A percentile compares a stretch with the other conserved stretches of the same genome.
Conservation (phyloP, 1,284 basidiomycete species). For the Cutaneotrichosporon arboriforme region DNA sequence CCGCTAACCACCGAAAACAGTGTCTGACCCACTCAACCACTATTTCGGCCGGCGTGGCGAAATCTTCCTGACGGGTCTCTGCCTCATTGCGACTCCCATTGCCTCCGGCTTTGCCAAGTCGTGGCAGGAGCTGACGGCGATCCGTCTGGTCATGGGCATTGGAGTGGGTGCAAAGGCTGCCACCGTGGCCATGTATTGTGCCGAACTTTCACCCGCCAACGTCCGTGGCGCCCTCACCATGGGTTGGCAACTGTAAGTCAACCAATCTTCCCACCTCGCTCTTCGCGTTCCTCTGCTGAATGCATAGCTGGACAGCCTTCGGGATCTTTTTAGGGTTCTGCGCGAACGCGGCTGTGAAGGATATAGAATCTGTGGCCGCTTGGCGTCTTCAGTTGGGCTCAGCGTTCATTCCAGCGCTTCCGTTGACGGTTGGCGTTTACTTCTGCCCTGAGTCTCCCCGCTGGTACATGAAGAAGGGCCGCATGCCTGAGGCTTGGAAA, state of each 20-base stretch:
- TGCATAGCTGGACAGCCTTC: constrained; percentile 6
- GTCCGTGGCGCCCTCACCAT: constrained; percentile 53
- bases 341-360: constrained; percentile 9
- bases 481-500: constrained; percentile 59
- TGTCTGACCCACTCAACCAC: constrained; percentile 66
- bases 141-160: constrained; percentile 46
- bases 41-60: constrained; percentile 66
- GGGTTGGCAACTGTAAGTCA: constrained; percentile 35
- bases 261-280: too few relatives aligned
- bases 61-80: constrained; percentile 64
- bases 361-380: constrained; percentile 20
- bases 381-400: constrained; percentile 52
- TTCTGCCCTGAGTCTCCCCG: constrained; percentile 30
- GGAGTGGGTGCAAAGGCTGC: constrained; percentile 46
- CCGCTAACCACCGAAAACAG: constrained; percentile 1
- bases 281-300: too few relatives aligned
- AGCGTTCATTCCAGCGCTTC: constrained; percentile 47
- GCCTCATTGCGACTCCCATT: constrained; percentile 36
- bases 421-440: constrained; percentile 7
- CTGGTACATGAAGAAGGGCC: constrained; percentile 37
- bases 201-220: constrained; percentile 44
- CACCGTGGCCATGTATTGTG: constrained; percentile 51
- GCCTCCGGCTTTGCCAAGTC: constrained; percentile 54
- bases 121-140: constrained; percentile 53
- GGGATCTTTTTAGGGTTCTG: constrained; percentile 32